Percentiles rank a stretch among this genome's conserved stretches.
Evolutionary conservation across 352 stramenopile genomes (phyloP).

Genomic region (Phytopythium sindhum): DNA sequence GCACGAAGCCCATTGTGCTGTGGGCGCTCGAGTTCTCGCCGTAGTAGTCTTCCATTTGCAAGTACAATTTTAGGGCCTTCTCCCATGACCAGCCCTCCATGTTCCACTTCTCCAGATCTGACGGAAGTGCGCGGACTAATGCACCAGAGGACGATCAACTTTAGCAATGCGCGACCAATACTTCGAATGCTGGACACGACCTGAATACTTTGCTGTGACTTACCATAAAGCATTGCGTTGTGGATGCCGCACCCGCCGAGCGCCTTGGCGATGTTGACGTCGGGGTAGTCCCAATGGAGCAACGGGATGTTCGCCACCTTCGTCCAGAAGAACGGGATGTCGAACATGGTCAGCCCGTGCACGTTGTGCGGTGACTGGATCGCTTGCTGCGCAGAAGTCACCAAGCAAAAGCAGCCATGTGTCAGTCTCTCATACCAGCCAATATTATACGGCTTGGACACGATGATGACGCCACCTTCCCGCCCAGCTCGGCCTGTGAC

Average conservation of each 20-base stretch:
- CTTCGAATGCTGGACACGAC: no score
- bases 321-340: conserved; percentile 85
- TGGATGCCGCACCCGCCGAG: conserved; percentile 87
- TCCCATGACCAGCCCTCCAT: conserved; percentile 76
- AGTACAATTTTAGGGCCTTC: conserved; percentile 66
- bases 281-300: conserved; percentile 75
- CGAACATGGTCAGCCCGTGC: conserved; percentile 63
- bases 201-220: not conserved
- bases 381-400: conserved; percentile 16
- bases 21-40: conserved; percentile 54
- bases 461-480: conserved; percentile 21
- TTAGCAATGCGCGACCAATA: not conserved
- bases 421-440: not conserved
- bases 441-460: not conserved
- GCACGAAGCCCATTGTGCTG: conserved; percentile 45
- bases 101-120: conserved; percentile 75
- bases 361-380: conserved; percentile 38
- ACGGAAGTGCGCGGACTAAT: conserved; percentile 60
- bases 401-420: not conserved
- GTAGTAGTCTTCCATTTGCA: conserved; percentile 73
- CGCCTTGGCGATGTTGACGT: conserved; percentile 80
- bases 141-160: not conserved
- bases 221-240: conserved; percentile 92
- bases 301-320: conserved; percentile 66
- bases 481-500: conserved; percentile 51